Percentiles rank a stretch among this genome's conserved stretches.
Conservation (phyloP, 768 basidiomycete genomes). For the Gelatoporia subvermispora region DNA sequence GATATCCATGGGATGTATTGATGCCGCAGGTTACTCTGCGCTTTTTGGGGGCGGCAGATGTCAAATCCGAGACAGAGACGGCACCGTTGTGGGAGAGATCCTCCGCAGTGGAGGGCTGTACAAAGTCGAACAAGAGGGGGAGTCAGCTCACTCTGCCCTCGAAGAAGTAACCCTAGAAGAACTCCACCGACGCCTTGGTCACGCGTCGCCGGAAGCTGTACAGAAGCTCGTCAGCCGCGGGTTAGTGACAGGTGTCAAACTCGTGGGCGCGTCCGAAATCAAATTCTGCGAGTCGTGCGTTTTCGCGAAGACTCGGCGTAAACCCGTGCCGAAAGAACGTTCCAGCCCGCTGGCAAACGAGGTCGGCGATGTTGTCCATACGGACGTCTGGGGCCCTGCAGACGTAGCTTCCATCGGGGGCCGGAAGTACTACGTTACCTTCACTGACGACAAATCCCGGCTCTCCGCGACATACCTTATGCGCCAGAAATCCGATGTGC, state of each 20-base stretch:
- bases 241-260: constrained; percentile 24
- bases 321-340: constrained; percentile 21
- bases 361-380: constrained; percentile 4
- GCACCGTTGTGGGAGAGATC: constrained; percentile 9
- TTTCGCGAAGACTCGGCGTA: constrained; percentile 34
- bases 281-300: constrained; percentile 38
- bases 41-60: constrained; percentile 11
- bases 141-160: background rate
- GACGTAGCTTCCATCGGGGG: constrained; percentile 6
- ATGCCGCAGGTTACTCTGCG: too few species aligned
- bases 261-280: constrained; percentile 22
- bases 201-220: constrained; percentile 25
- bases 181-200: constrained; percentile 30
- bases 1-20: too few species aligned
- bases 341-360: constrained; percentile 13
- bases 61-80: constrained; percentile 7
- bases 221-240: too few species aligned
- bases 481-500: constrained; percentile 27
- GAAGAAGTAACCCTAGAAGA: constrained; percentile 10
- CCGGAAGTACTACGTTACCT: constrained; percentile 15
- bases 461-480: constrained; percentile 25
- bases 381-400: constrained; percentile 18
- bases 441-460: constrained; percentile 14
- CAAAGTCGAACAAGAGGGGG: background rate
- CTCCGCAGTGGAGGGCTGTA: constrained; percentile 18